phyloP scores from a whole-genome alignment of 768 basidiomycete genomes.

The Trametes cinnabarina region DNA sequence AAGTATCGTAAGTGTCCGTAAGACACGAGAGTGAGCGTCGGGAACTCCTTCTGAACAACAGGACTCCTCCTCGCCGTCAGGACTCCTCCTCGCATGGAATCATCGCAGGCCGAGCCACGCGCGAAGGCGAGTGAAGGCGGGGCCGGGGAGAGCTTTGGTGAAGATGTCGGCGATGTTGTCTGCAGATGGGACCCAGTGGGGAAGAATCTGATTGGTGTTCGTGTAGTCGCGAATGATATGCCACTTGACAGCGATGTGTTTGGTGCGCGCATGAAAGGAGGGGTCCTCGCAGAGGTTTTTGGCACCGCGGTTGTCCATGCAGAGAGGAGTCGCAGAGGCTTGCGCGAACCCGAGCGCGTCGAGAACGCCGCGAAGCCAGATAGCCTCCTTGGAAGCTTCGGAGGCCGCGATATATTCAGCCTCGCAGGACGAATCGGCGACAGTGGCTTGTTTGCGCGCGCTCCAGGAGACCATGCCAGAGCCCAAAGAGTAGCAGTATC shows the following conservation, averaged over 20 bases:
- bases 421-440: conserved; percentile 34
- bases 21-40: too few relatives aligned
- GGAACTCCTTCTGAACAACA: too few relatives aligned
- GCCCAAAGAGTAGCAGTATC: conserved; percentile 26
- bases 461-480: conserved; percentile 28
- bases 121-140: conserved; percentile 19
- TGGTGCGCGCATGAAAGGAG: conserved; percentile 35
- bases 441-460: conserved; percentile 24
- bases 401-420: conserved; percentile 45
- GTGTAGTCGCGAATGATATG: conserved; percentile 36
- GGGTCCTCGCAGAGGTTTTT: conserved; percentile 37
- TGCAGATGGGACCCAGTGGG: conserved; percentile 33
- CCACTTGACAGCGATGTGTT: conserved; percentile 45
- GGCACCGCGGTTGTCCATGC: conserved; percentile 38
- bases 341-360: conserved; percentile 20
- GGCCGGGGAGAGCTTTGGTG: conserved; percentile 36
- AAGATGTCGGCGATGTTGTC: conserved; percentile 41
- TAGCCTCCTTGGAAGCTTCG: conserved; percentile 27
- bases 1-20: too few relatives aligned
- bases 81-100: conserved; percentile 22
- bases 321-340: conserved; percentile 18
- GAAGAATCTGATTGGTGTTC: conserved; percentile 22
- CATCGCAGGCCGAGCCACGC: conserved; percentile 19
- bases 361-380: conserved; percentile 28
- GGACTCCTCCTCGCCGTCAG: too few relatives aligned